Percentiles rank a stretch among this genome's conserved stretches.
These are phyloP conservation scores for Plasmodium coatneyi DNA, from an alignment of 169 alveolate genomes.

Conservation along the genomic window DNA sequence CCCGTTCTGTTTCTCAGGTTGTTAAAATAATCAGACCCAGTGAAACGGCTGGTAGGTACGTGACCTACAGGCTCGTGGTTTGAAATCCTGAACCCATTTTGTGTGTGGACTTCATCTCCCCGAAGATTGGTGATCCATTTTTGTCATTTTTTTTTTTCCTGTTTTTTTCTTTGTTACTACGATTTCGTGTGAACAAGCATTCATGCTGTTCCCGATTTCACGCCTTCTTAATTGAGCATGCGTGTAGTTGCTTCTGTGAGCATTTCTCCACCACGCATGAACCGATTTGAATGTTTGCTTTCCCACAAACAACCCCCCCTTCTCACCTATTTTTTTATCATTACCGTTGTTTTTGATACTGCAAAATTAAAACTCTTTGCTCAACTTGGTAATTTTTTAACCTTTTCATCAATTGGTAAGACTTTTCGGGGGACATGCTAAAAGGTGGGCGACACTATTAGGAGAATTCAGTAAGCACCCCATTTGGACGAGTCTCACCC, in stretches of 20 bases:
- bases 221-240: background rate
- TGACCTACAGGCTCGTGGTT: slow-evolving; percentile 94
- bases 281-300: background rate
- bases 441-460: background rate
- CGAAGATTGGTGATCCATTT: background rate
- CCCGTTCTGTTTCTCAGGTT: slow-evolving; percentile 79
- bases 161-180: background rate
- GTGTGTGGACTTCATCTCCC: background rate
- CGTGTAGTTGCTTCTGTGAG: background rate
- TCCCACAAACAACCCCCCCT: background rate
- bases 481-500: background rate
- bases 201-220: background rate
- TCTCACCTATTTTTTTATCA: background rate
- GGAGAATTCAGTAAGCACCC: background rate
- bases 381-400: background rate
- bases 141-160: background rate
- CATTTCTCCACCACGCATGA: background rate
- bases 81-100: slow-evolving; percentile 15
- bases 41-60: slow-evolving; percentile 99
- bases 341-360: background rate
- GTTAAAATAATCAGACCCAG: slow-evolving; percentile 97
- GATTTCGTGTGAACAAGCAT: background rate
- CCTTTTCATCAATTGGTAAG: background rate
- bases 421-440: background rate
- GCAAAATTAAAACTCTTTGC: background rate